A percentile compares a stretch with the other conserved stretches of the same genome.
These are phyloP conservation scores for Suhomyces panamericanus DNA, from an alignment of 1,139 yeast species.

Conservation along the genomic window DNA sequence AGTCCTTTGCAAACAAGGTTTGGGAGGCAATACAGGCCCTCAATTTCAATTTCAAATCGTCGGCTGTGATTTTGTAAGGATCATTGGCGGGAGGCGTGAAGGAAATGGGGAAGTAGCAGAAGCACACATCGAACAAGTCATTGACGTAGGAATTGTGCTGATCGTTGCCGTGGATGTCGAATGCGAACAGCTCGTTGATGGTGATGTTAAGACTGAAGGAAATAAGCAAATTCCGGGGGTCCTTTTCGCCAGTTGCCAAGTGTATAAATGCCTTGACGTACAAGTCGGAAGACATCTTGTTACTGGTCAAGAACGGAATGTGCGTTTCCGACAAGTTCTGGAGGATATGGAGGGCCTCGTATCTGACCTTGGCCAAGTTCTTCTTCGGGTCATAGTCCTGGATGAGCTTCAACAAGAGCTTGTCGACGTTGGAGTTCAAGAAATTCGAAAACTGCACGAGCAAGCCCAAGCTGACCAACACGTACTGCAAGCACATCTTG, in stretches of 20 bases:
- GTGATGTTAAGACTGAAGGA: constrained; percentile 61
- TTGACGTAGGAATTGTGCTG: constrained; percentile 33
- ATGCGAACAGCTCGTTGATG: constrained; percentile 49
- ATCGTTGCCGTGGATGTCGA: constrained; percentile 41
- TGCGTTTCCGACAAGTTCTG: constrained; percentile 31
- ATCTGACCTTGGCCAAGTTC: constrained; percentile 66
- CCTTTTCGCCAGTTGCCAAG: constrained; percentile 86
- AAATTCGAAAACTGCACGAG: constrained; percentile 53
- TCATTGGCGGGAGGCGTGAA: constrained; percentile 92
- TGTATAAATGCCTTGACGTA: constrained; percentile 61
- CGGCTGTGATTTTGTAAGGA: constrained; percentile 80
- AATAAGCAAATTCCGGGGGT: constrained; percentile 77
- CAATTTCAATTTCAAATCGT: constrained; percentile 63
- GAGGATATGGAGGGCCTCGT: constrained; percentile 56
- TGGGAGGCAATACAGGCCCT: constrained; percentile 64
- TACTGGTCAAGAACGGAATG: constrained; percentile 16
- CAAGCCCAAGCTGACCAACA: constrained; percentile 56
- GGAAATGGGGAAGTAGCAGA: constrained; percentile 95
- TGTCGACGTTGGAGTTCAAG: constrained; percentile 25
- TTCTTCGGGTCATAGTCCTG: constrained; percentile 59
- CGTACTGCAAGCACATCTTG: constrained; percentile 50
- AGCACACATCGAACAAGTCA: constrained; percentile 81
- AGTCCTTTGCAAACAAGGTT: constrained; percentile 65
- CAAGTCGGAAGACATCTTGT: constrained; percentile 27
- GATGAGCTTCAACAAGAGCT: constrained; percentile 42